Percentiles rank a stretch among this genome's conserved stretches.
Conservation (phyloP, 331 rosid species). For the Rhamnella rubrinervis region DNA sequence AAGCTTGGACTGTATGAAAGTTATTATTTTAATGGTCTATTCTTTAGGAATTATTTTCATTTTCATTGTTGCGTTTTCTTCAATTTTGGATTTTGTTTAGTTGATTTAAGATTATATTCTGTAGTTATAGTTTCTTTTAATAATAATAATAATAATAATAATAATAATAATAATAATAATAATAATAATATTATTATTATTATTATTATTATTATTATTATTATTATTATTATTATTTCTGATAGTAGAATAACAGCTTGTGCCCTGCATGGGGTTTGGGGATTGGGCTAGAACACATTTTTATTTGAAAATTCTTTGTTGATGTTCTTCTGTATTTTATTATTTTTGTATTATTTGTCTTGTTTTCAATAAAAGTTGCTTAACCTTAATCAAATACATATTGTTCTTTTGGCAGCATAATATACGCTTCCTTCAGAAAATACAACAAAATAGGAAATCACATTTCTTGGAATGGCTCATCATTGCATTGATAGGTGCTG, state of each 20-base stretch:
- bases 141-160: too few relatives aligned
- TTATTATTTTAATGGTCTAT: slow-evolving; percentile 33
- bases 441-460: slow-evolving; percentile 92
- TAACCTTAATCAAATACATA: not conserved
- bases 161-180: too few relatives aligned
- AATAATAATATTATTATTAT: too few relatives aligned
- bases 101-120: too few relatives aligned
- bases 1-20: slow-evolving; percentile 98
- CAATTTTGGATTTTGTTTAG: not conserved
- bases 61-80: not conserved
- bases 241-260: too few relatives aligned
- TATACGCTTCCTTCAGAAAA: slow-evolving; percentile 95
- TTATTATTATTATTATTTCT: too few relatives aligned
- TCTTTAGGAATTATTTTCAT: not conserved
- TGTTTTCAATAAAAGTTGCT: not conserved
- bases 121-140: too few relatives aligned
- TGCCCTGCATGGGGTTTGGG: too few relatives aligned
- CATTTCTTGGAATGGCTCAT: slow-evolving; percentile 97
- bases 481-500: slow-evolving; percentile 90
- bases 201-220: too few relatives aligned
- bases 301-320: too few relatives aligned
- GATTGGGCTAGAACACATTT: too few relatives aligned
- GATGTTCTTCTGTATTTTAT: too few relatives aligned
- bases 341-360: not conserved
- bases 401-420: slow-evolving; percentile 64